phyloP scores from a whole-genome alignment of 2,329 filamentous ascomycete genomes.

The Penicillium polonicum region DNA sequence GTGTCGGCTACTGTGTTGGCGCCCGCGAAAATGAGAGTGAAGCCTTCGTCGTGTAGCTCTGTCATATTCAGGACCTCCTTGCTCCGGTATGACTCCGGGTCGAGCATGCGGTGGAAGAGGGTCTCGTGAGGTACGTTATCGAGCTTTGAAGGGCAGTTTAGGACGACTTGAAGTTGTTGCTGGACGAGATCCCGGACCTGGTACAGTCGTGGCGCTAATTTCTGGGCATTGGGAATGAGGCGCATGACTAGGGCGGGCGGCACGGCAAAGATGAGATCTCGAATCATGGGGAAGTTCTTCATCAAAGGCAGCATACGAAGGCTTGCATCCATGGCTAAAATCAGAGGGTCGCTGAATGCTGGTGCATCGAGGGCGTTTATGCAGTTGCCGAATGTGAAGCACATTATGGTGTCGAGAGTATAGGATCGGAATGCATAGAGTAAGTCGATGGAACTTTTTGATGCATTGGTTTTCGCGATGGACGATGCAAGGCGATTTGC shows the following conservation, averaged over 20 bases:
- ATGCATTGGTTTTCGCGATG: neutral
- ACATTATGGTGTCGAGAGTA: constrained; percentile 13
- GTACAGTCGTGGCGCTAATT: neutral
- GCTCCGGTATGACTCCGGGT: neutral
- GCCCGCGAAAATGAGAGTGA: constrained; percentile 13
- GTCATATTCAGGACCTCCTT: constrained; percentile 4
- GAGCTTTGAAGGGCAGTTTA: neutral
- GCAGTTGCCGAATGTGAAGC: constrained; percentile 11
- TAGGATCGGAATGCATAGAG: constrained; percentile 5
- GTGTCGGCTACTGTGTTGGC: constrained; percentile 13
- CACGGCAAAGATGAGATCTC: neutral
- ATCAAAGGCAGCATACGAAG: neutral
- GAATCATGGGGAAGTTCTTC: neutral
- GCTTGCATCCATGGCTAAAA: constrained; percentile 1
- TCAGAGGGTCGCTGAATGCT: constrained; percentile 5
- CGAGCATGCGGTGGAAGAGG: neutral
- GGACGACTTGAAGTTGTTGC: neutral
- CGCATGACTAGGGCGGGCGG: neutral
- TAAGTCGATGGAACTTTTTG: neutral
- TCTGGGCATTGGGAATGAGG: neutral
- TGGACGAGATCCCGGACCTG: neutral
- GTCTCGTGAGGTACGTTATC: neutral
- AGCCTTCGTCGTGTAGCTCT: constrained; percentile 11
- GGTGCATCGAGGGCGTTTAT: constrained; percentile 11
- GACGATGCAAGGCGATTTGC: neutral